phyloP scores from a whole-genome alignment of 352 stramenopile species.

The Globisporangium middletonii region DNA sequence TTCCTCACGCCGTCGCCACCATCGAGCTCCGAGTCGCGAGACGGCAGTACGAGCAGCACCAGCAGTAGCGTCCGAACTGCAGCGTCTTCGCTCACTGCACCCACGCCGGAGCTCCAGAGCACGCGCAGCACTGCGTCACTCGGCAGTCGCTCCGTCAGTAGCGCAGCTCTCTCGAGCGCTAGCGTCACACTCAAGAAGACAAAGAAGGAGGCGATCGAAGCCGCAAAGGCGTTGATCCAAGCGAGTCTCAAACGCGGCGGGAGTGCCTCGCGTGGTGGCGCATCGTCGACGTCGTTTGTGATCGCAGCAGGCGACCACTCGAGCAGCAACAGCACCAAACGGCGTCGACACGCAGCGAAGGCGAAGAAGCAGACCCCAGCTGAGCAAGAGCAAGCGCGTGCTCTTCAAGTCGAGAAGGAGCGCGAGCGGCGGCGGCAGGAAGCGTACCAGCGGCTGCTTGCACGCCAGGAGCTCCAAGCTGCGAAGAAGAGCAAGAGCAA shows the following conservation, averaged over 20 bases:
- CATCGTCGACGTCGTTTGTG: slow-evolving; percentile 27
- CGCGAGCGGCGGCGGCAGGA: slow-evolving; percentile 40
- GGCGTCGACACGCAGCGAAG: slow-evolving; percentile 14
- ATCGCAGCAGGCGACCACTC: slow-evolving; percentile 31
- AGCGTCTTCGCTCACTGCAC: neutral
- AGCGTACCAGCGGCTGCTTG: slow-evolving; percentile 53
- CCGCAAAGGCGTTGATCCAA: slow-evolving; percentile 29
- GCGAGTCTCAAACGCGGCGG: slow-evolving; percentile 13
- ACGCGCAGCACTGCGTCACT: neutral
- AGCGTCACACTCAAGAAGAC: slow-evolving; percentile 9
- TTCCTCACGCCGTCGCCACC: slow-evolving; percentile 7
- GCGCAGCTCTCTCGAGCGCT: slow-evolving; percentile 1
- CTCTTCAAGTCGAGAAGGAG: slow-evolving; percentile 30
- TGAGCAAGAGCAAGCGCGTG: slow-evolving; percentile 19
- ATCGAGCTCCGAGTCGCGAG: neutral
- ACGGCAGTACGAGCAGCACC: neutral
- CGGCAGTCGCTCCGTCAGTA: too few species aligned
- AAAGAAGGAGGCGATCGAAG: slow-evolving; percentile 26
- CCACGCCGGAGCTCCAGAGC: neutral
- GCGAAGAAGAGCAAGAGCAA: slow-evolving; percentile 20
- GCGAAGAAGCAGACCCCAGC: slow-evolving; percentile 25
- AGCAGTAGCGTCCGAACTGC: neutral
- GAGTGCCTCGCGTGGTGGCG: neutral
- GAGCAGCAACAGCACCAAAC: slow-evolving; percentile 20
- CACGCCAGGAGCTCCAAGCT: slow-evolving; percentile 44